Percentiles rank a stretch among this genome's conserved stretches.
Evolutionary conservation across 2,329 filamentous ascomycete species (phyloP).

Genomic region (Curvularia verruculosa): DNA sequence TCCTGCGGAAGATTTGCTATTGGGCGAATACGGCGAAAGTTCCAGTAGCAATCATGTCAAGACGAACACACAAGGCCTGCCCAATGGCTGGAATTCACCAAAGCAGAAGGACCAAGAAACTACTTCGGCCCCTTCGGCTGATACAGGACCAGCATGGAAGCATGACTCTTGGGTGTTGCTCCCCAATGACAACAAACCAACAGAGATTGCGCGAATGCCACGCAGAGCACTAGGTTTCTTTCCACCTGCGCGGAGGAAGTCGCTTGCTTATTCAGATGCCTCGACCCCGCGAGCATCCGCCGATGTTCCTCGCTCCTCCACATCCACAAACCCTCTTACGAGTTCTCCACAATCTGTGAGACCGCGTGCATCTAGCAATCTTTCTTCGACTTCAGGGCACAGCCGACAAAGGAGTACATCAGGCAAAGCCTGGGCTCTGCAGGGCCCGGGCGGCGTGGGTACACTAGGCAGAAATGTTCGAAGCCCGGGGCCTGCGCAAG

Average conservation of each 20-base stretch:
- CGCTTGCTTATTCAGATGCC: slow-evolving; percentile 66
- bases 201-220: slow-evolving; percentile 85
- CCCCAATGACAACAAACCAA: slow-evolving; percentile 71
- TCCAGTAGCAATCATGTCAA: slow-evolving; percentile 23
- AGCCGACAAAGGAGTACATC: slow-evolving; percentile 47
- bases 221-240: slow-evolving; percentile 87
- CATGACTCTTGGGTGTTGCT: slow-evolving; percentile 90
- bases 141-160: slow-evolving; percentile 70
- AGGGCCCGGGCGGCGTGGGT: slow-evolving; percentile 86
- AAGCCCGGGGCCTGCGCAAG: slow-evolving; percentile 80
- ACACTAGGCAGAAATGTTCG: slow-evolving; percentile 74
- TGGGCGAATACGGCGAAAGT: slow-evolving; percentile 37
- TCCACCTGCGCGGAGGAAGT: slow-evolving; percentile 88
- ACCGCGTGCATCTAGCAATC: slow-evolving; percentile 47
- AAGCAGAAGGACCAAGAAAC: slow-evolving; percentile 43
- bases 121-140: slow-evolving; percentile 42
- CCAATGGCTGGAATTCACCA: slow-evolving; percentile 49
- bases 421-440: slow-evolving; percentile 62
- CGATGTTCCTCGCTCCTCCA: slow-evolving; percentile 61
- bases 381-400: slow-evolving; percentile 46
- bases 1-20: slow-evolving; percentile 49
- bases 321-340: slow-evolving; percentile 38
- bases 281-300: slow-evolving; percentile 72
- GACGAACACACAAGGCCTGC: slow-evolving; percentile 30
- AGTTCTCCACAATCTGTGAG: slow-evolving; percentile 47